These are phyloP conservation scores for Aureobasidium sp. DNA, from an alignment of 2,329 filamentous ascomycete genomes.

Conservation along the genomic window DNA sequence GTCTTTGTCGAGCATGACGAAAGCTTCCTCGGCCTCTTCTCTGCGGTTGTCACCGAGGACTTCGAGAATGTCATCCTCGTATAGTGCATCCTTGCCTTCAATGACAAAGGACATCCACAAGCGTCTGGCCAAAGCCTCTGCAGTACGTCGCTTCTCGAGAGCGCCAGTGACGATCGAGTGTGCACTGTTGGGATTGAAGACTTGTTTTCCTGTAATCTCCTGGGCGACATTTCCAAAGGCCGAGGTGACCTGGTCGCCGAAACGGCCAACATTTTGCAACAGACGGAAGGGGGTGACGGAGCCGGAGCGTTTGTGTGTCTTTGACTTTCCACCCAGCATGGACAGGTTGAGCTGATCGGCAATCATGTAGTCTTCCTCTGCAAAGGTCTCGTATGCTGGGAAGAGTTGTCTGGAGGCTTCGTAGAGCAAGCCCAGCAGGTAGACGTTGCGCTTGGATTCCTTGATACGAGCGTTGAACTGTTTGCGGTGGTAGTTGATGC, in stretches of 20 bases:
- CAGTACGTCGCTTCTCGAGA: constrained; percentile 73
- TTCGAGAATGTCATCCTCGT: constrained; percentile 73
- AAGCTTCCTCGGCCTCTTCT: constrained; percentile 78
- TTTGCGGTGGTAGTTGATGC: constrained; percentile 76
- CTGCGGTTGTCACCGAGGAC: constrained; percentile 72
- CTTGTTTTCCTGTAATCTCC: constrained; percentile 90
- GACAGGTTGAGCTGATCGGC: constrained; percentile 63
- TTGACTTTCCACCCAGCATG: constrained; percentile 49
- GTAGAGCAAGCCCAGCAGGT: constrained; percentile 75
- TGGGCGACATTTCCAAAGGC: constrained; percentile 89
- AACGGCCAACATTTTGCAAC: constrained; percentile 61
- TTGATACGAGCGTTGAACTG: constrained; percentile 79
- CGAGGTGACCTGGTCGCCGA: constrained; percentile 90
- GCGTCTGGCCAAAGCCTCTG: constrained; percentile 86
- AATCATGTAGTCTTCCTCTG: constrained; percentile 86
- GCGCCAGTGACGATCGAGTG: constrained; percentile 87
- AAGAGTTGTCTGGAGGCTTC: constrained; percentile 85
- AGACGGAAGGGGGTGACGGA: constrained; percentile 71
- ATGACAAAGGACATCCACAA: constrained; percentile 98
- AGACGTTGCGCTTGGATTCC: constrained; percentile 79
- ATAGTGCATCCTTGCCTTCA: constrained; percentile 75
- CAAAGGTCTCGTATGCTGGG: constrained; percentile 79
- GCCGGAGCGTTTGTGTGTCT: constrained; percentile 49
- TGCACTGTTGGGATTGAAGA: constrained; percentile 86
- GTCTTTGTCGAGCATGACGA: constrained; percentile 73